A percentile compares a stretch with the other conserved stretches of the same genome.
Conservation (phyloP, 495 filamentous ascomycete species). For the Astrocystis sublimbata region DNA sequence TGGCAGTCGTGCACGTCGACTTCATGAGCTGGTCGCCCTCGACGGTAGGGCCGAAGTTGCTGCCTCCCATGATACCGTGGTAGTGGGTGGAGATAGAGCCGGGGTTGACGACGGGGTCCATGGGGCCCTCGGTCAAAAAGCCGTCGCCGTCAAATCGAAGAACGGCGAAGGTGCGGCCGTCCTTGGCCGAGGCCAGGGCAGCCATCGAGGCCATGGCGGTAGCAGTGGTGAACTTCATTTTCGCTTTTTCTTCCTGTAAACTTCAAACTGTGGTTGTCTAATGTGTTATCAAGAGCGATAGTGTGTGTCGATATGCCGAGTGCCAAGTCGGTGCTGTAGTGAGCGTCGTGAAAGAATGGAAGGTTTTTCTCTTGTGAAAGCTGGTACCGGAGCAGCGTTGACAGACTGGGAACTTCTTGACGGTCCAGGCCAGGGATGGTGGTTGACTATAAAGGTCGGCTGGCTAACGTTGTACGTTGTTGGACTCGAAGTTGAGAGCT, state of each 20-base stretch:
- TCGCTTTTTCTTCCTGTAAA: background rate
- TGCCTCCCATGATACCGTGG: constrained; percentile 70
- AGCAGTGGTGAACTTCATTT: constrained; percentile 33
- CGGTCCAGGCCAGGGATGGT: background rate
- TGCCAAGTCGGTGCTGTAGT: background rate
- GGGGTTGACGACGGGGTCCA: constrained; percentile 66
- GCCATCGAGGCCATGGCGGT: constrained; percentile 31
- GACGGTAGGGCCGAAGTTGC: constrained; percentile 66
- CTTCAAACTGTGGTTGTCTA: constrained; percentile 9
- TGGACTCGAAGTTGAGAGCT: constrained; percentile 8
- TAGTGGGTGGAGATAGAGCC: constrained; percentile 60
- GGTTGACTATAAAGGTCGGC: background rate
- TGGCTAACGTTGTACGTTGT: too few relatives aligned
- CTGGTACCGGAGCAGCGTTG: constrained; percentile 26
- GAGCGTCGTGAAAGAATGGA: constrained; percentile 7
- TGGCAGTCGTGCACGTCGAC: constrained; percentile 68
- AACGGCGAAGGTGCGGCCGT: constrained; percentile 45
- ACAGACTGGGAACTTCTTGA: background rate
- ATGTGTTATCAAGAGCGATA: constrained; percentile 1
- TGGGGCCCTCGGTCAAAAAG: constrained; percentile 57
- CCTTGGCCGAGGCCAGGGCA: constrained; percentile 37
- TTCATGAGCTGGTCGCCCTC: constrained; percentile 56
- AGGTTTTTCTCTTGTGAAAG: constrained; percentile 12
- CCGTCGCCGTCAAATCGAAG: constrained; percentile 44
- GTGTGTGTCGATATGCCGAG: constrained; percentile 4